Conservation (phyloP, 75 land plant genomes). For the Sequoia sempervirens region DNA sequence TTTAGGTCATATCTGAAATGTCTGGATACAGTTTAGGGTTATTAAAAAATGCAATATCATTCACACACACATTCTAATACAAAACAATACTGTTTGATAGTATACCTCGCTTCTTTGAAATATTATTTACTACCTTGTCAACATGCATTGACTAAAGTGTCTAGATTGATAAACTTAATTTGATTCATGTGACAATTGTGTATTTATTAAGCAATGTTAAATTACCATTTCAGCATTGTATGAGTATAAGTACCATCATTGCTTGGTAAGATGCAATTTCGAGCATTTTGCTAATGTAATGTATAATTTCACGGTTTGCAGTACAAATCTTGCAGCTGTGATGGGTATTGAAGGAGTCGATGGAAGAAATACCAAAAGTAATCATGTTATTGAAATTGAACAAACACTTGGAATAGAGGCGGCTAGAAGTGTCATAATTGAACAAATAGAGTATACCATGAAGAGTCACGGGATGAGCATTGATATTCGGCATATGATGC, state of each 20-base stretch:
- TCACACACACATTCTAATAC: too few species aligned
- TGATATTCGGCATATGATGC: slow-evolving; percentile 94
- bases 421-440: slow-evolving; percentile 73
- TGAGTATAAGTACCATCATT: background rate
- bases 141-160: background rate
- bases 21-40: too few species aligned
- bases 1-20: too few species aligned
- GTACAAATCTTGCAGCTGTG: slow-evolving; percentile 80
- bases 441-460: slow-evolving; percentile 82
- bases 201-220: background rate
- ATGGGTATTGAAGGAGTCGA: slow-evolving; percentile 85
- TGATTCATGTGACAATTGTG: background rate
- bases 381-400: slow-evolving; percentile 76
- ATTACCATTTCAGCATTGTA: background rate
- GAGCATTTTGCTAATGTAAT: background rate
- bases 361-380: slow-evolving; percentile 68
- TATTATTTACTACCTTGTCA: background rate
- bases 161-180: background rate
- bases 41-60: too few species aligned
- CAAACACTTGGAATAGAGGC: slow-evolving; percentile 91
- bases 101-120: background rate
- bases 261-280: background rate
- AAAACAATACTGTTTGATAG: too few species aligned
- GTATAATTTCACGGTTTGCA: slow-evolving; percentile 14
- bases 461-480: slow-evolving; percentile 80